Base-by-base conservation (phyloP, 2,329 filamentous ascomycete genomes). In the Xylariaceae sp. region DNA sequence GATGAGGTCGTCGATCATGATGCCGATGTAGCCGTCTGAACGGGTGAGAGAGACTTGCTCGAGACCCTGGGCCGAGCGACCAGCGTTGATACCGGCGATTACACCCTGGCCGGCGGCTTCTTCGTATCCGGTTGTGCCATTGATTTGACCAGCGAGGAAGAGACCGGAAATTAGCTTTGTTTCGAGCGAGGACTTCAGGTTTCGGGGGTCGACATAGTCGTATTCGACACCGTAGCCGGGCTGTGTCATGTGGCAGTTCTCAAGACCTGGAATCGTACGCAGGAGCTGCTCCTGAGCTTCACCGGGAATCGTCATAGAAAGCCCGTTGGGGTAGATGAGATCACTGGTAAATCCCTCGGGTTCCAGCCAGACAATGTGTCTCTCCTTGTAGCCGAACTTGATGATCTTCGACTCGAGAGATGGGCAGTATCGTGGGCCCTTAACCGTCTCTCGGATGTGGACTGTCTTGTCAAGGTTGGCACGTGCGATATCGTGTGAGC, bases 211-310 rank as follows among this genome's bases (percentile, higher is more conserved):
- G 15, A 99, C 90, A 73, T 99, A 99, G 76, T 97, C 94, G 74
- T 99, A 99, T 73, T 99, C 94, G 1, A 99, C 94, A 6, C 94
- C 94, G 70, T 99, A 99, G 7, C 93, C 94, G 1, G 93, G 88
- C 70, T 97, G 93, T 5, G 96, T 82, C 92, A 99, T 97, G 30
- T 80, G 86, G 3, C 92, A 92, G 60, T 92, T 85, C 70, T 97
- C 93, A 1, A 99, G 81, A 0, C 94, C 94, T n/a, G 77, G 82
- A 56, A 99, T 88, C 0, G 91, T 96, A 58, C 86, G 88, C n/a
- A 99, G 79, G 71, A 95, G 85, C 55, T 87, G 83, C 68, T 90
- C 87, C 73, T 99, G 94, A 0, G 89, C 91, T 58, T 93, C 90
- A 0, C 86, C 87, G 0, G 94, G 94, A 2, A 99, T 87, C 0